Conservation (phyloP, 2,329 filamentous ascomycete genomes). For the Aspergillus thermomutatus region DNA sequence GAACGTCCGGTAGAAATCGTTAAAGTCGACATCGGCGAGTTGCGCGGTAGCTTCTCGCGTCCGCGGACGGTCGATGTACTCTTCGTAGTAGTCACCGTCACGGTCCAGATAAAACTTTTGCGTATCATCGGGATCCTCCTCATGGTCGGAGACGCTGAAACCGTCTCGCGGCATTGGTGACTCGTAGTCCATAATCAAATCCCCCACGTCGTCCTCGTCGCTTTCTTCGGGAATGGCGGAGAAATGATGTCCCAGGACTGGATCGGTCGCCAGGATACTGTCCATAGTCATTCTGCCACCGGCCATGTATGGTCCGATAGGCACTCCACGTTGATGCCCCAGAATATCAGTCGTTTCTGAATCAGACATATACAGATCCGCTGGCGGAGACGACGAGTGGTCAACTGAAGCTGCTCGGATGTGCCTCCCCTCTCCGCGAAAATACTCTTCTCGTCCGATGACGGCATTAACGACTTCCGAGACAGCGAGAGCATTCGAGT, state of each 20-base stretch:
- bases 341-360: conserved; percentile 22
- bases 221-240: conserved; percentile 19
- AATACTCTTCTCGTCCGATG: conserved; percentile 11
- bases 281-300: conserved; percentile 17
- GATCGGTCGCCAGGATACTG: conserved; percentile 14
- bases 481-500: conserved; percentile 17
- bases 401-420: not conserved
- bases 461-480: conserved; percentile 30
- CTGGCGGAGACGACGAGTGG: conserved; percentile 12
- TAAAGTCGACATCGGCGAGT: conserved; percentile 25
- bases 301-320: conserved; percentile 13
- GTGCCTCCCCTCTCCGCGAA: conserved; percentile 1
- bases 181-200: conserved; percentile 26
- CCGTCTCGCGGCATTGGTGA: conserved; percentile 11
- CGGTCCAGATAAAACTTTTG: conserved; percentile 31
- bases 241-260: conserved; percentile 14
- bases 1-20: conserved; percentile 27
- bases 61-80: conserved; percentile 6
- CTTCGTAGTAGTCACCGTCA: conserved; percentile 18
- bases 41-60: not conserved
- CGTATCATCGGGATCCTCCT: conserved; percentile 32
- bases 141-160: conserved; percentile 12
- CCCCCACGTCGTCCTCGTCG: conserved; percentile 16
- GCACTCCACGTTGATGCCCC: conserved; percentile 19
- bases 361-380: conserved; percentile 20